Evolutionary conservation across 305 asterid genomes (phyloP).

Genomic region (Solanum hybrid): DNA sequence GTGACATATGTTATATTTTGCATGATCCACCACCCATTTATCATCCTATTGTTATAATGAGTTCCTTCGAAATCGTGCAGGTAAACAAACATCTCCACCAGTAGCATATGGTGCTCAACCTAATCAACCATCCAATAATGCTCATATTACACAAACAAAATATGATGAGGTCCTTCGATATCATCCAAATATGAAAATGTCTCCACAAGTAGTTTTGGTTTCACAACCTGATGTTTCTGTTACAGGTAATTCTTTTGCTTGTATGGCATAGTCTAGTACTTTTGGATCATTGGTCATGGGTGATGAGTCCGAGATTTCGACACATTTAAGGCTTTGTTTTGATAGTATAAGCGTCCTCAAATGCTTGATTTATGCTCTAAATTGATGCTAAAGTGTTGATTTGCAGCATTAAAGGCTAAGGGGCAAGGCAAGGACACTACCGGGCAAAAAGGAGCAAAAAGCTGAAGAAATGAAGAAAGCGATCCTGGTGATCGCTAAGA

Average conservation of each 20-base stretch:
- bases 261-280: not conserved
- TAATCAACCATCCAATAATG: not conserved
- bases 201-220: not conserved
- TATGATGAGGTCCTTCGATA: not conserved
- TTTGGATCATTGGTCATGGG: not conserved
- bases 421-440: not conserved
- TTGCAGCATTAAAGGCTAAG: not conserved
- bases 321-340: not conserved
- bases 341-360: not conserved
- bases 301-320: not conserved
- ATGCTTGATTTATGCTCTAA: not conserved
- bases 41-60: too few relatives aligned
- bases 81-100: not conserved
- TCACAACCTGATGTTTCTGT: not conserved
- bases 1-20: not conserved
- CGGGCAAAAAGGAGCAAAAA: not conserved
- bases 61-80: not conserved
- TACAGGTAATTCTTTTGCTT: too few relatives aligned
- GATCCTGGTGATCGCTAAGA: not conserved
- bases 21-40: not conserved
- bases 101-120: not conserved
- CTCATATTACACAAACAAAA: not conserved
- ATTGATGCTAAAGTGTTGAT: not conserved
- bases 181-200: too few relatives aligned
- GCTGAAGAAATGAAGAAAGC: not conserved